Conservation (phyloP, 805 yeast species). For the Saturnispora serradocipensis region DNA sequence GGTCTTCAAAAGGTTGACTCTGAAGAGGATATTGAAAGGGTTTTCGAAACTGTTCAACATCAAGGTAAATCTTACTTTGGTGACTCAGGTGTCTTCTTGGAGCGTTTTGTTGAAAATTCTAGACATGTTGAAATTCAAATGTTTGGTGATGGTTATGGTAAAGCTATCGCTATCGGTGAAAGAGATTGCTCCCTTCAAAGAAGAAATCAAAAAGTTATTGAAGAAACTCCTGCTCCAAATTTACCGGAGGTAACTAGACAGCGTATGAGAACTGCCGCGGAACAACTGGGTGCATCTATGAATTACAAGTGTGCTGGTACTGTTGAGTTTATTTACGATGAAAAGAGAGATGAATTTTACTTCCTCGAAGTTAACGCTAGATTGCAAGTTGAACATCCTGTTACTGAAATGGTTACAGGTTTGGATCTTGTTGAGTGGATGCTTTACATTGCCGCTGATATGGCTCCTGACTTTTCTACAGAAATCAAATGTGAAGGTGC, state of each 20-base stretch:
- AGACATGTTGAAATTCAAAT: conserved; percentile 96
- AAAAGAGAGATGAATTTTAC: conserved; percentile 78
- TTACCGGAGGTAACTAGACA: conserved; percentile 71
- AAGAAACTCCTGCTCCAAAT: conserved; percentile 97
- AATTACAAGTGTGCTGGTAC: conserved; percentile 96
- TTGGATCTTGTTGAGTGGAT: conserved; percentile 95
- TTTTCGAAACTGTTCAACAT: conserved; percentile 85
- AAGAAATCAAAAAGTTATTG: conserved; percentile 92
- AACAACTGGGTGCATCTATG: conserved; percentile 70
- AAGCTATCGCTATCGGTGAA: conserved; percentile 91
- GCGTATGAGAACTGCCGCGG: conserved; percentile 75
- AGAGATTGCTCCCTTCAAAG: conserved; percentile 97
- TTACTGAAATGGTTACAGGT: conserved; percentile 93
- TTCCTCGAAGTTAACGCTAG: conserved; percentile 95
- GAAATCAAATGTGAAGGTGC: conserved; percentile 66
- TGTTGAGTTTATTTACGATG: conserved; percentile 90
- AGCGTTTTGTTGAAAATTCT: conserved; percentile 88
- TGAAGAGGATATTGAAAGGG: conserved; percentile 69
- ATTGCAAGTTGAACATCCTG: conserved; percentile 95
- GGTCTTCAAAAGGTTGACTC: conserved; percentile 91
- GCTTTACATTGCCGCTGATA: conserved; percentile 84
- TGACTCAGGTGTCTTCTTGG: conserved; percentile 91
- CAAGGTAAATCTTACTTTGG: conserved; percentile 92
- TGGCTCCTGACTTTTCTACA: conserved; percentile 67
- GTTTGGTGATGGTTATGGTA: conserved; percentile 92